A percentile compares a stretch with the other conserved stretches of the same genome.
phyloP scores from a whole-genome alignment of 2,329 filamentous ascomycete genomes.

The Blastomyces silverae region DNA sequence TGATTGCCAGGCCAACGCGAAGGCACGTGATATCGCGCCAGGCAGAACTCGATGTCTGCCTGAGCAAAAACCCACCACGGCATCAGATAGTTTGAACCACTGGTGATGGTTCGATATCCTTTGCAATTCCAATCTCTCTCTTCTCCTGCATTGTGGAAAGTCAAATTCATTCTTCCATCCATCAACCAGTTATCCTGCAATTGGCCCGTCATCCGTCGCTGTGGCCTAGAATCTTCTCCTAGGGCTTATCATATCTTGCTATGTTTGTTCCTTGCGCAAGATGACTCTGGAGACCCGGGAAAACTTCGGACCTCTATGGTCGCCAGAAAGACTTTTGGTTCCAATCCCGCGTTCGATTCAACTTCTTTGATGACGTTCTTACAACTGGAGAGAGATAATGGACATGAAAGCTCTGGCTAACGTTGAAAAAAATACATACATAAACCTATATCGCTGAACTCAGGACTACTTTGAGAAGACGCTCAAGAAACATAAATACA shows the following conservation, averaged over 20 bases:
- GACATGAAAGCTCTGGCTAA: not conserved
- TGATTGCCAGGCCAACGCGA: not conserved
- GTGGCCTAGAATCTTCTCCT: no score
- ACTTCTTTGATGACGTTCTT: not conserved
- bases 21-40: constrained; percentile 4
- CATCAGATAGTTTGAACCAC: not conserved
- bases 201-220: not conserved
- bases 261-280: not conserved
- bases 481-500: not conserved
- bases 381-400: not conserved
- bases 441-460: not conserved
- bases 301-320: not conserved
- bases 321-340: not conserved
- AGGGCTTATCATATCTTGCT: not conserved
- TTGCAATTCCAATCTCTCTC: no score
- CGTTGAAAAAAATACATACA: not conserved
- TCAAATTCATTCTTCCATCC: not conserved
- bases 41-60: not conserved
- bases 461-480: not conserved
- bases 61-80: not conserved
- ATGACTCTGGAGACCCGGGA: not conserved
- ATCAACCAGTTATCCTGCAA: not conserved
- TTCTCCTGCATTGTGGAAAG: not conserved
- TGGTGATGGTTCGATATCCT: no score
- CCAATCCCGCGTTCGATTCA: not conserved